A percentile compares a stretch with the other conserved stretches of the same genome.
These are phyloP conservation scores for Trametes versicolor DNA, from an alignment of 1,284 basidiomycete genomes.

Conservation along the genomic window DNA sequence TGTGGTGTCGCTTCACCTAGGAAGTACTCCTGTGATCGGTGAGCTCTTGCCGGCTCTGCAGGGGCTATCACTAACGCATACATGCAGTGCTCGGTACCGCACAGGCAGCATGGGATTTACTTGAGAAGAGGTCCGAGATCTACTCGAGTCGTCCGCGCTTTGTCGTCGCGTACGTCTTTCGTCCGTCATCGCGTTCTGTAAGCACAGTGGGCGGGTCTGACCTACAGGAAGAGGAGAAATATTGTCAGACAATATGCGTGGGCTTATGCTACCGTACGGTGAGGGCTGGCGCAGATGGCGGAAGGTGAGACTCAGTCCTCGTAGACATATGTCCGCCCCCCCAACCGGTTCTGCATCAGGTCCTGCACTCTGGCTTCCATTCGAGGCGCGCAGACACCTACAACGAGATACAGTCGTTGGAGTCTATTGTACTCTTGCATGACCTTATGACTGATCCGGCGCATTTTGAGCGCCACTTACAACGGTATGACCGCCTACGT, in stretches of 20 bases:
- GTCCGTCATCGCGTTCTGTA: background rate
- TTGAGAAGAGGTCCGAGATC: slow-evolving; percentile 61
- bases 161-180: slow-evolving; percentile 49
- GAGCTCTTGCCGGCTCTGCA: slow-evolving; percentile 14
- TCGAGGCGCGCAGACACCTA: slow-evolving; percentile 53
- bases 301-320: slow-evolving; percentile 45
- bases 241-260: slow-evolving; percentile 57
- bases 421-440: slow-evolving; percentile 56
- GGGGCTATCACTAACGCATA: background rate
- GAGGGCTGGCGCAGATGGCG: slow-evolving; percentile 61
- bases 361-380: slow-evolving; percentile 57
- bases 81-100: slow-evolving; percentile 56
- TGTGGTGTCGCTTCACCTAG: slow-evolving; percentile 63
- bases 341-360: slow-evolving; percentile 39
- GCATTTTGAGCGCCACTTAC: slow-evolving; percentile 54
- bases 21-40: slow-evolving; percentile 59
- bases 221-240: slow-evolving; percentile 51
- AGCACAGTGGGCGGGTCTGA: background rate
- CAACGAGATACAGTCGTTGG: slow-evolving; percentile 59
- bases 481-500: slow-evolving; percentile 44
- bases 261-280: slow-evolving; percentile 58
- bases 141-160: slow-evolving; percentile 62
- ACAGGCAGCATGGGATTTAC: slow-evolving; percentile 60
- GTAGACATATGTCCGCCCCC: background rate
- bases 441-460: slow-evolving; percentile 53